A percentile compares a stretch with the other conserved stretches of the same genome.
These are phyloP conservation scores for Pachysolen tannophilus DNA, from an alignment of 805 yeast genomes.

Conservation along the genomic window DNA sequence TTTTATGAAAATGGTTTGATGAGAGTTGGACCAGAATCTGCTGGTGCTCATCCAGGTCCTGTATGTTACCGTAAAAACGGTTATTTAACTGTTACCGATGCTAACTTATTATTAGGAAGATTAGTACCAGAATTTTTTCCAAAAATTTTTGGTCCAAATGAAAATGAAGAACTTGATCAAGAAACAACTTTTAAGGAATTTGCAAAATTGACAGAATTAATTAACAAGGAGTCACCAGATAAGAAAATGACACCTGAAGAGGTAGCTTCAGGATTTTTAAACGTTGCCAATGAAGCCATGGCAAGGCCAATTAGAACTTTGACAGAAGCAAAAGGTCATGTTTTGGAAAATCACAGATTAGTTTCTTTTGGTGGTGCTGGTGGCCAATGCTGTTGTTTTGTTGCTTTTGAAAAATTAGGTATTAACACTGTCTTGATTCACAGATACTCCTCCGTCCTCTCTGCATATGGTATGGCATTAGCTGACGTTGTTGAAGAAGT, in stretches of 20 bases:
- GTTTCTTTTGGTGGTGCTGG: conserved; percentile 94
- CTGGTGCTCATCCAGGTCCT: conserved; percentile 86
- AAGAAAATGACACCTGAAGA: conserved; percentile 46
- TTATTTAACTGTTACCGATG: conserved; percentile 80
- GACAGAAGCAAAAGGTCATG: conserved; percentile 79
- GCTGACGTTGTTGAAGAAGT: conserved; percentile 79
- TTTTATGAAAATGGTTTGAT: conserved; percentile 65
- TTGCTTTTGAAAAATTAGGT: conserved; percentile 59
- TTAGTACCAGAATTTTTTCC: conserved; percentile 72
- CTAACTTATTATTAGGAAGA: conserved; percentile 67
- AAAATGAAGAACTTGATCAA: conserved; percentile 58
- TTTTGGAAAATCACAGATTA: conserved; percentile 54
- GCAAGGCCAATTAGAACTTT: conserved; percentile 82
- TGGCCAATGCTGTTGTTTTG: conserved; percentile 80
- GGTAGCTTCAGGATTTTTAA: conserved; percentile 73
- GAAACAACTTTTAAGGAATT: conserved; percentile 45
- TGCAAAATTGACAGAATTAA: conserved; percentile 40
- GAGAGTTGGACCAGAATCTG: conserved; percentile 82
- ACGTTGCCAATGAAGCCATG: conserved; percentile 84
- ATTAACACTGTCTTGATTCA: conserved; percentile 65
- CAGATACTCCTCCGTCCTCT: conserved; percentile 72
- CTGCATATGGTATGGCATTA: conserved; percentile 83
- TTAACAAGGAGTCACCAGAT: conserved; percentile 44
- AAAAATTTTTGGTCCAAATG: conserved; percentile 74
- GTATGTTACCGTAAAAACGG: conserved; percentile 83